A percentile compares a stretch with the other conserved stretches of the same genome.
phyloP scores from a whole-genome alignment of 2,329 filamentous ascomycete genomes.

The Beauveria medogensis region DNA sequence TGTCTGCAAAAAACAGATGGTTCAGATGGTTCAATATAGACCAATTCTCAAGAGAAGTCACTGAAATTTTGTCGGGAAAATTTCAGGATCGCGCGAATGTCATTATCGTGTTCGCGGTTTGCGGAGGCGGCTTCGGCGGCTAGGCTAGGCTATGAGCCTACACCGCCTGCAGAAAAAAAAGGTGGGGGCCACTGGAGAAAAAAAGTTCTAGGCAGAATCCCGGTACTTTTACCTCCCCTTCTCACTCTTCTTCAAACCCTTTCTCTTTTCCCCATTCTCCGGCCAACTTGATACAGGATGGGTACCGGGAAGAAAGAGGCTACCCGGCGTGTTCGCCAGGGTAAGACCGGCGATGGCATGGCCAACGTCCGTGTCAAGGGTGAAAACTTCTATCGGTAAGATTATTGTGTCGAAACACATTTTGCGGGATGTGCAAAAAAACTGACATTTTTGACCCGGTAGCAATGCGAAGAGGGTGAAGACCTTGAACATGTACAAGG shows the following conservation, averaged over 20 bases:
- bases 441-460: slow-evolving; percentile 9
- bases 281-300: slow-evolving; percentile 44
- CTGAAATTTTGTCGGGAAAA: too few relatives aligned
- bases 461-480: slow-evolving; percentile 78
- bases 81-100: too few relatives aligned
- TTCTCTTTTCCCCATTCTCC: not conserved
- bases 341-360: slow-evolving; percentile 79
- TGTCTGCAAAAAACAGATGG: too few relatives aligned
- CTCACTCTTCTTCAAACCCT: not conserved
- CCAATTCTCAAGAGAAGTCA: too few relatives aligned
- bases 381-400: slow-evolving; percentile 92
- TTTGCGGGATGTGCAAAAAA: not conserved
- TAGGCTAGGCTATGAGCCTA: too few relatives aligned
- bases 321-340: slow-evolving; percentile 73
- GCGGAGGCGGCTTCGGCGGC: too few relatives aligned
- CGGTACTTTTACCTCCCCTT: not conserved
- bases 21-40: too few relatives aligned
- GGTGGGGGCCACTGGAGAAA: slow-evolving; percentile 6
- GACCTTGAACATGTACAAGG: slow-evolving; percentile 82
- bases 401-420: not conserved
- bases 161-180: slow-evolving; percentile 11
- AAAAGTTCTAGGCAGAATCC: slow-evolving; percentile 7
- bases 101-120: too few relatives aligned
- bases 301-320: slow-evolving; percentile 90
- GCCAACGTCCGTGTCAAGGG: slow-evolving; percentile 88